Evolutionary conservation across 257 asterid genomes (phyloP).

Genomic region (Salvia miltiorrhiza): DNA sequence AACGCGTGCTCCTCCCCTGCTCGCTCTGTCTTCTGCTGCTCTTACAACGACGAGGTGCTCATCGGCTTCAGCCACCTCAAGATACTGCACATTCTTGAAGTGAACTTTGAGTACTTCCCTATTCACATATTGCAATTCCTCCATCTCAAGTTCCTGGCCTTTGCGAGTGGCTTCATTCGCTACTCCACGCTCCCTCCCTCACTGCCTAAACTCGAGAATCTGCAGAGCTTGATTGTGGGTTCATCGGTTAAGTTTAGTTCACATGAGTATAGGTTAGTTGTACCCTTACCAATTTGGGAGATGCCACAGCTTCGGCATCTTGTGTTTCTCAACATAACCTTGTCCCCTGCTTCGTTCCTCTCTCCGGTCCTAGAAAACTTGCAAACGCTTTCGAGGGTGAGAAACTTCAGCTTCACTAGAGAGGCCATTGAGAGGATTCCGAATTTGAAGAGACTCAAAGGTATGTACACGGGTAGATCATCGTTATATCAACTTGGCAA

Average conservation of each 20-base stretch:
- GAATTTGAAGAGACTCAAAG: constrained; percentile 14
- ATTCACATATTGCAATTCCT: neutral
- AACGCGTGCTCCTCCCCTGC: neutral
- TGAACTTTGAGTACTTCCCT: constrained; percentile 15
- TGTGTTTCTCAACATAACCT: constrained; percentile 7
- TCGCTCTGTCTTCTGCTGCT: constrained; percentile 16
- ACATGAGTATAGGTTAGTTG: neutral
- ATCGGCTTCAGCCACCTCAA: neutral
- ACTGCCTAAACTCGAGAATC: constrained; percentile 8
- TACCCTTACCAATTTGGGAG: constrained; percentile 10
- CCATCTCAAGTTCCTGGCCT: constrained; percentile 7
- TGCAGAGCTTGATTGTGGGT: constrained; percentile 15
- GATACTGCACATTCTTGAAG: constrained; percentile 18
- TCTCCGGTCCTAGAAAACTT: neutral
- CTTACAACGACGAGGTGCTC: neutral
- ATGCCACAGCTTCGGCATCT: constrained; percentile 22
- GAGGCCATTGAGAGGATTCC: constrained; percentile 17
- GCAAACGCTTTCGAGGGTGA: constrained; percentile 19
- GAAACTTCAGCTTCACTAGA: constrained; percentile 17
- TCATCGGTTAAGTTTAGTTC: neutral
- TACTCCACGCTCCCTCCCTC: constrained; percentile 17
- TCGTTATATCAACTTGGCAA: constrained; percentile 12
- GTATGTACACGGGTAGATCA: neutral
- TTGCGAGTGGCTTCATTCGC: constrained; percentile 12
- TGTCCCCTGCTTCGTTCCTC: neutral